Evolutionary conservation across 176 grass and related monocot species (phyloP), one percentile per base, ranked within the genome.

Genomic region (Pontederia paniculata): DNA sequence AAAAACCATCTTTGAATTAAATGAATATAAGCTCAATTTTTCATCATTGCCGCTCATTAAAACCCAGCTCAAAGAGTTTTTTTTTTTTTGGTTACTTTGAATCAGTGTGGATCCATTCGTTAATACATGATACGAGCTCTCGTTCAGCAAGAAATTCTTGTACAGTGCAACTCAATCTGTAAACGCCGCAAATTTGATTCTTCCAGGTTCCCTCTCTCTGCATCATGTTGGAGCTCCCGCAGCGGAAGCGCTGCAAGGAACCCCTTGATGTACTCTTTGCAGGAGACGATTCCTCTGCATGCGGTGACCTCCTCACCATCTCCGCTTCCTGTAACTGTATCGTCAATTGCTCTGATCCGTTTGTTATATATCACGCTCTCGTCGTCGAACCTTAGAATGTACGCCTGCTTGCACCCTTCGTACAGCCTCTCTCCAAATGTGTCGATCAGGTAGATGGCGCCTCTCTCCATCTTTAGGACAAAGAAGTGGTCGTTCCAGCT

Each of bases 401-500:
- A 88, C 28, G 93, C 93, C 67, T 91, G 80, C 46, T 48, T 84
- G 72, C 93, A 98, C 8, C 93, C 93, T 73, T 98, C 93, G 10
- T 66, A 77, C 12, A 98, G 65, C 51, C 93, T 84, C 72, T 98
- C 93, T 16, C 86, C 93, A 44, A 88, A 77, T 53, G 93, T 91
- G 72, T 98, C 93, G 12, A 98, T 88, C 64, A 98, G 73, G 64
- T 84, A 98, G 23, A 88, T 88, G 0, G 70, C 83, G 71, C 84
- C 65, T 23, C 18, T 74, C 44, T 91, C 93, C 22, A 88, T 81
- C 62, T 88, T 98, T 57, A 98, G 75, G 43, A 88, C 77, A 64
- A 98, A 98, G 52, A 98, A 98, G 56, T 98, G 93, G 43, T 98
- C 93, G 45, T 98, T 98, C 93, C 93, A 98, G 68, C 93, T 91